Base-by-base conservation (phyloP, 73 alveolate genomes). In the Paraurostyla sp. region DNA sequence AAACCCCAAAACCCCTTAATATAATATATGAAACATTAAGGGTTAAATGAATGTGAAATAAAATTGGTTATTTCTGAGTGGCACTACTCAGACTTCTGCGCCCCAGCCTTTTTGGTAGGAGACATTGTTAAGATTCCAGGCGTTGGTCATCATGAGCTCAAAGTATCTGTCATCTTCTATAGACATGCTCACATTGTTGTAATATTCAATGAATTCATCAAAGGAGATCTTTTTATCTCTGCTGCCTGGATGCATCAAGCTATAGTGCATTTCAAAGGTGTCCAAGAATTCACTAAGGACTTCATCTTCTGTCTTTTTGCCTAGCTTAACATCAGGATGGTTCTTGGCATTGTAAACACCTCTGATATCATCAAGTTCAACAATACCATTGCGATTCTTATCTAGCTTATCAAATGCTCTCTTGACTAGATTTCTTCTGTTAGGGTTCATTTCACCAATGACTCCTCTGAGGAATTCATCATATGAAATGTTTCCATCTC, bases 251-350 rank as follows among this genome's bases (percentile, higher is more conserved):
- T 87, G 87, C 50, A 49, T 2, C 7, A 94, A 71, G 32, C 83
- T 46, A 71, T 85, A 91, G 80, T 94, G 98, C 80, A 89, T 84
- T 76, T 94, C 96, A 68, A 94, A 91, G 59, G 96, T 91, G 63
- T 94, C 98, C 75, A 94, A 83, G 90, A 94, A 94, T 69, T 94
- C 98, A 7, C 91, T 78, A 0, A 94, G 78, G 22, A 91, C 93
- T 80, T 94, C 98, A n/a, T 94, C 98, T 83, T 94, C 98, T 11
- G 93, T 91, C 76, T 94, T 94, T 59, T 86, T 94, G 49, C 96
- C 95, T 16, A 71, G 71, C 40, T 52, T 48, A 36, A 91, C 98
- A 54, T 94, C 98, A 7, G 98, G 96, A 71, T 94, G 96, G 30
- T 58, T 32, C 80, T 84, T 89, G 52, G 96, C 98, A 76, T 88